A percentile compares a stretch with the other conserved stretches of the same genome.
These are phyloP conservation scores for Aspergillus panamensis DNA, from an alignment of 495 filamentous ascomycete species.

Conservation along the genomic window DNA sequence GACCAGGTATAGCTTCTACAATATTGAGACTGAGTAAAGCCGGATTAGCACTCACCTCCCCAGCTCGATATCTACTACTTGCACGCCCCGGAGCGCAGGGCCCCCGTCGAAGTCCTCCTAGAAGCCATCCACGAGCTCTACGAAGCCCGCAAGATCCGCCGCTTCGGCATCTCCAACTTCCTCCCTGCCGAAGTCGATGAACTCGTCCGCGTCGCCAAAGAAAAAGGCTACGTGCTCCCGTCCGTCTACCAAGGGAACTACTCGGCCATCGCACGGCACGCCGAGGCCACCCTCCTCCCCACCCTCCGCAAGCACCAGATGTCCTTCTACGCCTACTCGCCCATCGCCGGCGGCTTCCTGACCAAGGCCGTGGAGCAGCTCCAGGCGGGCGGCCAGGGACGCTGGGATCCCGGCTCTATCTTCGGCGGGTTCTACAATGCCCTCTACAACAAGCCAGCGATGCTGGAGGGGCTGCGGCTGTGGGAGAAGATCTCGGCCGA, in stretches of 20 bases:
- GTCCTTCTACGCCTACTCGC: slow-evolving; percentile 46
- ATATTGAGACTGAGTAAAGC: too few species aligned
- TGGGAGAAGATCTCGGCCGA: slow-evolving; percentile 22
- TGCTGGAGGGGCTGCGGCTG: slow-evolving; percentile 38
- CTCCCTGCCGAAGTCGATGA: slow-evolving; percentile 41
- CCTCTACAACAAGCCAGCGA: slow-evolving; percentile 20
- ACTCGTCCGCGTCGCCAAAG: slow-evolving; percentile 38
- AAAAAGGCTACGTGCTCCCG: slow-evolving; percentile 40
- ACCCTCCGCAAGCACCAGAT: slow-evolving; percentile 43
- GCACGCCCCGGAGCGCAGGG: slow-evolving; percentile 42
- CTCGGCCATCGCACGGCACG: slow-evolving; percentile 35
- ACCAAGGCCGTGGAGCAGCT: slow-evolving; percentile 19
- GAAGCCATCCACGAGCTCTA: slow-evolving; percentile 39
- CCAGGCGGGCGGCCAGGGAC: neutral
- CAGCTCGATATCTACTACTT: slow-evolving; percentile 46
- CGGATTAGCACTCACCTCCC: too few species aligned
- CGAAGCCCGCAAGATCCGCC: slow-evolving; percentile 35
- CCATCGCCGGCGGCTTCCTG: slow-evolving; percentile 50
- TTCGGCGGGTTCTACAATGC: neutral
- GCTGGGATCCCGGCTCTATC: neutral
- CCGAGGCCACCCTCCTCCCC: slow-evolving; percentile 43
- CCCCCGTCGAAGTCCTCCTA: slow-evolving; percentile 40
- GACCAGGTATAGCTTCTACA: too few species aligned
- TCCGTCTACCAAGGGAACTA: slow-evolving; percentile 52
- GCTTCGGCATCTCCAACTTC: slow-evolving; percentile 48